Evolutionary conservation across 305 asterid species (phyloP).

Genomic region (Rubia peregrina): DNA sequence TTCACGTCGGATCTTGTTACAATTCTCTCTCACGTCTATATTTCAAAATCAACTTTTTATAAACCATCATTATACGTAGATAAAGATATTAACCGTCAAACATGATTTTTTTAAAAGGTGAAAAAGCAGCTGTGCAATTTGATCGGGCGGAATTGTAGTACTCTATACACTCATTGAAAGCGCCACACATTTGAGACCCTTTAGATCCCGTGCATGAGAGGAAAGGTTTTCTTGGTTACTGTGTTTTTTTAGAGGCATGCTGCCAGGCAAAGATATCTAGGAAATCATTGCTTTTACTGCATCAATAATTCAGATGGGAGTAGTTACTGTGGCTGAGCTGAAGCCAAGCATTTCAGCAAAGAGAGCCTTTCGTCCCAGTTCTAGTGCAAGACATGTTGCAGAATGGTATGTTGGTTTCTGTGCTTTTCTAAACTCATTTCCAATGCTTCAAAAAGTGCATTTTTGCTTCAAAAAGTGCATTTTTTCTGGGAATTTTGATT

Average conservation of each 20-base stretch:
- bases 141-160: too few relatives aligned
- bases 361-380: constrained; percentile 70
- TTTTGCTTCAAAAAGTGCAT: too few relatives aligned
- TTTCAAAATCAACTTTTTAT: too few relatives aligned
- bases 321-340: constrained; percentile 62
- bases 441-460: background rate
- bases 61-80: too few relatives aligned
- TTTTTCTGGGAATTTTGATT: background rate
- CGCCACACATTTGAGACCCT: constrained; percentile 18
- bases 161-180: constrained; percentile 13
- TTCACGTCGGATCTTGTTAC: too few relatives aligned
- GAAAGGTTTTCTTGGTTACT: constrained; percentile 5
- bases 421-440: background rate
- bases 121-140: too few relatives aligned
- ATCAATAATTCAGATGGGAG: constrained; percentile 45
- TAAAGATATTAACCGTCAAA: too few relatives aligned
- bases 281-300: constrained; percentile 3
- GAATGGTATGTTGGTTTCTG: constrained; percentile 47
- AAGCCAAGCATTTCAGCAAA: constrained; percentile 81
- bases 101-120: too few relatives aligned
- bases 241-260: constrained; percentile 11
- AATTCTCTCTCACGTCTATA: too few relatives aligned
- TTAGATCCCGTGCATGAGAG: constrained; percentile 36
- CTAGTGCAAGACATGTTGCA: constrained; percentile 66
- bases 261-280: constrained; percentile 17